phyloP scores from a whole-genome alignment of 305 asterid species.

The Fraxinus paxiana region DNA sequence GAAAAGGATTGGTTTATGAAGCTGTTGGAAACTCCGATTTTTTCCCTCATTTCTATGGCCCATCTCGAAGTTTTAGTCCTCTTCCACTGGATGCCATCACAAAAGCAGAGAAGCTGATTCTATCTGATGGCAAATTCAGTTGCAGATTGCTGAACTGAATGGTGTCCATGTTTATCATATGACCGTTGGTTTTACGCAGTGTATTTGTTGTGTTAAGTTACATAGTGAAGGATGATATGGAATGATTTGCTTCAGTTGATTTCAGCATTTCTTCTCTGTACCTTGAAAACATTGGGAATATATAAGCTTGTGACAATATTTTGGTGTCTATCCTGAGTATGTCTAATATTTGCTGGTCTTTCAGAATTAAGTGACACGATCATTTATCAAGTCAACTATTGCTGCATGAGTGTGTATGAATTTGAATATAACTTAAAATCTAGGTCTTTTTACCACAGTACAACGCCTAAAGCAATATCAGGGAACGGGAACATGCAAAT shows the following conservation, averaged over 20 bases:
- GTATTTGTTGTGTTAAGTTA: neutral
- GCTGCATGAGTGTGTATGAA: neutral
- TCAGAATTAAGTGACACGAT: neutral
- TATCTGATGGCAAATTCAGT: conserved; percentile 43
- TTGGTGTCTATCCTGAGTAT: neutral
- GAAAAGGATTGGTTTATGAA: conserved; percentile 73
- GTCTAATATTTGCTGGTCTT: neutral
- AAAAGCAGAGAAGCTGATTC: conserved; percentile 56
- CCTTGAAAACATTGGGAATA: neutral
- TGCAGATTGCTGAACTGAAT: conserved; percentile 48
- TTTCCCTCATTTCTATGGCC: conserved; percentile 91
- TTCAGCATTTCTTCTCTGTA: neutral
- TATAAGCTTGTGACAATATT: neutral
- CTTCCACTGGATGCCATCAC: conserved; percentile 60
- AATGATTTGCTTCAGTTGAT: neutral
- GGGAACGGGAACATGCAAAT: neutral
- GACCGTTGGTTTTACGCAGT: neutral
- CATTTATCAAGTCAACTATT: neutral
- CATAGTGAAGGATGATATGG: neutral
- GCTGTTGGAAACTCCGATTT: conserved; percentile 40
- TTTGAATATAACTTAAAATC: neutral
- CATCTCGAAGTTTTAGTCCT: conserved; percentile 65
- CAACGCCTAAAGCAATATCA: neutral
- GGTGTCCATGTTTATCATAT: neutral
- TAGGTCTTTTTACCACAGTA: neutral